A percentile compares a stretch with the other conserved stretches of the same genome.
Evolutionary conservation across 331 rosid species (phyloP).

Genomic region (Spiraea crenata): DNA sequence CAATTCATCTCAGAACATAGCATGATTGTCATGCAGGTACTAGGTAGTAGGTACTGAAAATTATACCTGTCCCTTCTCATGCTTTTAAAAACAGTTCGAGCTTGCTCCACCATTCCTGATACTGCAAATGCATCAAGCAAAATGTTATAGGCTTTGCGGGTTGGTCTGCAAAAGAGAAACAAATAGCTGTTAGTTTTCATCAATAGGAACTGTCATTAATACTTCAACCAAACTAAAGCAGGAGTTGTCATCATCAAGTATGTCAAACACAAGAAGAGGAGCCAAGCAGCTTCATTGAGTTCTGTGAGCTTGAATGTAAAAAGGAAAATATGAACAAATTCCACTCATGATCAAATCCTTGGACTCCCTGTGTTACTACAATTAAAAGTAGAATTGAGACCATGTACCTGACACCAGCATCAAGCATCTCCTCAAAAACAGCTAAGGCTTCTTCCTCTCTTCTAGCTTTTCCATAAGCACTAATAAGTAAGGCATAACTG

Average conservation of each 20-base stretch:
- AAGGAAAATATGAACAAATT: not conserved
- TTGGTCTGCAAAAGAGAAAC: slow-evolving; percentile 59
- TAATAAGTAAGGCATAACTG: slow-evolving; percentile 83
- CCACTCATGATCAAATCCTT: no score
- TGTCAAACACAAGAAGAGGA: not conserved
- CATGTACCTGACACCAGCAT: slow-evolving; percentile 86
- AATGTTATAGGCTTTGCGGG: slow-evolving; percentile 87
- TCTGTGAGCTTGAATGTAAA: not conserved
- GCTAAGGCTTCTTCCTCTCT: slow-evolving; percentile 96
- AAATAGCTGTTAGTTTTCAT: slow-evolving; percentile 11
- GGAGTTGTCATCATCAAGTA: not conserved
- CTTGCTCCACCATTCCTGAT: slow-evolving; percentile 96
- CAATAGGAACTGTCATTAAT: not conserved
- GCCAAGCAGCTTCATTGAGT: not conserved
- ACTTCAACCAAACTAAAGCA: not conserved
- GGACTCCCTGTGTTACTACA: not conserved
- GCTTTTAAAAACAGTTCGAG: slow-evolving; percentile 78
- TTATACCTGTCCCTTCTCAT: slow-evolving; percentile 92
- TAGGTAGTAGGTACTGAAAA: not conserved
- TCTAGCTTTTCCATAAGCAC: slow-evolving; percentile 93
- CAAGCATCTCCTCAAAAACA: slow-evolving; percentile 97
- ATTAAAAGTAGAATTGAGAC: not conserved
- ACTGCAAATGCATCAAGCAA: slow-evolving; percentile 87
- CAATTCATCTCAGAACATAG: not conserved
- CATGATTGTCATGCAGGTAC: slow-evolving; percentile 14